A percentile compares a stretch with the other conserved stretches of the same genome.
phyloP scores from a whole-genome alignment of 768 basidiomycete species.

The Nevesoporus exiguus region DNA sequence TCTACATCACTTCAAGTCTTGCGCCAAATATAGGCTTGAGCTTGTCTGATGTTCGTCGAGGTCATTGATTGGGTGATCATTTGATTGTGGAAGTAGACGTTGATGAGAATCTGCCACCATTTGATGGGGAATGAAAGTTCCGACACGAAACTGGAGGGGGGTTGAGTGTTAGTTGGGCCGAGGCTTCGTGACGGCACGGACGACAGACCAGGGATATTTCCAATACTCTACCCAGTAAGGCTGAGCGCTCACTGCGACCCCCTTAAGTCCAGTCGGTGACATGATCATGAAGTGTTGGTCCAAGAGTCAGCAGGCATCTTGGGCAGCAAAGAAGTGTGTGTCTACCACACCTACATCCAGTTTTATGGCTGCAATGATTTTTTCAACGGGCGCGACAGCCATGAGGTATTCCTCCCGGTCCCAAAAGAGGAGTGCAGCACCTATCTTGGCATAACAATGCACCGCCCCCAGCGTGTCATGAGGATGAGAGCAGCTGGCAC shows the following conservation, averaged over 20 bases:
- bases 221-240: background rate
- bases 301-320: conserved; percentile 3
- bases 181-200: background rate
- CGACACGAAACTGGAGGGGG: conserved; percentile 1
- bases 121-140: conserved; percentile 12
- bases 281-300: conserved; percentile 5
- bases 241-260: background rate
- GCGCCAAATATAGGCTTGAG: background rate
- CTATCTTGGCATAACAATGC: background rate
- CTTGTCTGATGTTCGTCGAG: background rate
- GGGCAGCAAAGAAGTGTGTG: background rate
- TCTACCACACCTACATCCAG: conserved; percentile 2
- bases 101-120: conserved; percentile 14
- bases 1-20: background rate
- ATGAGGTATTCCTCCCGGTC: conserved; percentile 4
- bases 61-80: background rate
- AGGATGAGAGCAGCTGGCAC: background rate
- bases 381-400: background rate
- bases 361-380: background rate
- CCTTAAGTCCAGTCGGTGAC: background rate
- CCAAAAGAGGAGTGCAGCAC: background rate
- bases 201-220: conserved; percentile 8
- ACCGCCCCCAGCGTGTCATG: conserved; percentile 3
- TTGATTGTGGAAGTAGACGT: conserved; percentile 7
- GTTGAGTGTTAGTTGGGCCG: background rate